Evolutionary conservation across 2,329 filamentous ascomycete species (phyloP).

Genomic region (Fusarium sublunatum): DNA sequence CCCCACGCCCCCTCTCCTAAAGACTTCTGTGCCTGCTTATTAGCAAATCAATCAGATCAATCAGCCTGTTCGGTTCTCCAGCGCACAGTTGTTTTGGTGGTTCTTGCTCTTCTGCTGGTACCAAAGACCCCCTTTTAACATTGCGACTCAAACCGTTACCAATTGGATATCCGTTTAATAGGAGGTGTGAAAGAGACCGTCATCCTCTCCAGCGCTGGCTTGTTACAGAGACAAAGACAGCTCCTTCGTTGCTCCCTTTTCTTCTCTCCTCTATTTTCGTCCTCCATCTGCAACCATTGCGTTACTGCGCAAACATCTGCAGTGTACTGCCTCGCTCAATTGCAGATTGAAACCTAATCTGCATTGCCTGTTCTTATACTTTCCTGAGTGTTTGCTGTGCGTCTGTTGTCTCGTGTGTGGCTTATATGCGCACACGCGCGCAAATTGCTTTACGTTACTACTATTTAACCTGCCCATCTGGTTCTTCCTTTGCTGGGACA

Average conservation of each 20-base stretch:
- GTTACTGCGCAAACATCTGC: slow-evolving; percentile 20
- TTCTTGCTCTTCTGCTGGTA: slow-evolving; percentile 17
- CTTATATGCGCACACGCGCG: slow-evolving; percentile 44
- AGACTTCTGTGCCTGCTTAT: slow-evolving; percentile 23
- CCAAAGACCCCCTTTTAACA: slow-evolving; percentile 22
- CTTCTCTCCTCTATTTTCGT: slow-evolving; percentile 5
- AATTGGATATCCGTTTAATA: slow-evolving; percentile 36
- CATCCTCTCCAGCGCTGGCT: slow-evolving; percentile 20
- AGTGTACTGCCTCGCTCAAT: slow-evolving; percentile 7
- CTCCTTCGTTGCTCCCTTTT: slow-evolving; percentile 16
- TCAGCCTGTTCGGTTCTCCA: slow-evolving; percentile 9
- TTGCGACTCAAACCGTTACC: slow-evolving; percentile 39
- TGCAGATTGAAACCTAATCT: slow-evolving; percentile 12
- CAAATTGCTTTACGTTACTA: slow-evolving; percentile 21
- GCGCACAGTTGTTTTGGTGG: slow-evolving; percentile 27
- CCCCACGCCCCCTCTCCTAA: slow-evolving; percentile 36
- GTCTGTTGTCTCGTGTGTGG: slow-evolving; percentile 24
- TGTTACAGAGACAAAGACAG: slow-evolving; percentile 20
- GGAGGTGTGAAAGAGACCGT: slow-evolving; percentile 7
- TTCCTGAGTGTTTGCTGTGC: slow-evolving; percentile 9
- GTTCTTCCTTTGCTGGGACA: background rate
- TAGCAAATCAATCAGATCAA: slow-evolving; percentile 29
- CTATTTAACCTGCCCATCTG: slow-evolving; percentile 8
- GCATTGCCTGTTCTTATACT: slow-evolving; percentile 7
- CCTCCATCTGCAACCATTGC: slow-evolving; percentile 17